Conservation (phyloP, 2,329 filamentous ascomycete genomes). For the Xylaria polymorpha region DNA sequence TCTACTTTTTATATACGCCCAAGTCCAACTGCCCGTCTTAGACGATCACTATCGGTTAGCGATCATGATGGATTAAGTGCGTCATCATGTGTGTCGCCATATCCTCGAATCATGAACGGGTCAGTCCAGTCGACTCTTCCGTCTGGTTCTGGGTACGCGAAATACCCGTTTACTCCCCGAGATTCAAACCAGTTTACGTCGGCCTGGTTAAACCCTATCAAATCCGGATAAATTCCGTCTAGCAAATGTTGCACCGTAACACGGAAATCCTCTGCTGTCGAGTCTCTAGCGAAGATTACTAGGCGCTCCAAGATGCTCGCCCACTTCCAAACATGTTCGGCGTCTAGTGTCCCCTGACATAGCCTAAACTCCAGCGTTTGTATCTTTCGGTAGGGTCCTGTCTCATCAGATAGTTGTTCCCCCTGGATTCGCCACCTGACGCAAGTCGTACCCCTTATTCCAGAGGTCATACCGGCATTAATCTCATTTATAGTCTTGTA, state of each 20-base stretch:
- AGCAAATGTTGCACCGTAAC: constrained; percentile 2
- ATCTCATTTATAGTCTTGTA: constrained; percentile 26
- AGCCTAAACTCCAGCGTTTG: constrained; percentile 43
- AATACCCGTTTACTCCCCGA: constrained; percentile 23
- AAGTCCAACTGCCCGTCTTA: too few relatives aligned
- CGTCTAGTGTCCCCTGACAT: constrained; percentile 44
- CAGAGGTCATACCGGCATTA: neutral
- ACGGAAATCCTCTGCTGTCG: constrained; percentile 47
- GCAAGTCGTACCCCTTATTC: accelerated
- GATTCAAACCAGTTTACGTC: constrained; percentile 30
- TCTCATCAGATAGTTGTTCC: neutral
- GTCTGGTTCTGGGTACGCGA: constrained; percentile 58
- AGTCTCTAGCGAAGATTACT: constrained; percentile 51
- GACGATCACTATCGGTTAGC: too few relatives aligned
- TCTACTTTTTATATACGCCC: neutral
- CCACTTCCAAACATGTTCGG: constrained; percentile 43
- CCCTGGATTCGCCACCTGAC: constrained; percentile 30
- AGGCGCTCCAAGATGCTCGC: constrained; percentile 34
- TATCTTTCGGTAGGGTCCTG: accelerated
- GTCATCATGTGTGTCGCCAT: constrained; percentile 32
- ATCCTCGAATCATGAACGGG: constrained; percentile 41
- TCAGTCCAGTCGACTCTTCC: constrained; percentile 33
- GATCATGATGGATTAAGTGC: neutral
- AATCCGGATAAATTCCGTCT: neutral
- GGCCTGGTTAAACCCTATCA: constrained; percentile 10